Evolutionary conservation across 2,329 filamentous ascomycete genomes (phyloP), one percentile per base, ranked within the genome.

Genomic region (Ophiocordyceps australis): DNA sequence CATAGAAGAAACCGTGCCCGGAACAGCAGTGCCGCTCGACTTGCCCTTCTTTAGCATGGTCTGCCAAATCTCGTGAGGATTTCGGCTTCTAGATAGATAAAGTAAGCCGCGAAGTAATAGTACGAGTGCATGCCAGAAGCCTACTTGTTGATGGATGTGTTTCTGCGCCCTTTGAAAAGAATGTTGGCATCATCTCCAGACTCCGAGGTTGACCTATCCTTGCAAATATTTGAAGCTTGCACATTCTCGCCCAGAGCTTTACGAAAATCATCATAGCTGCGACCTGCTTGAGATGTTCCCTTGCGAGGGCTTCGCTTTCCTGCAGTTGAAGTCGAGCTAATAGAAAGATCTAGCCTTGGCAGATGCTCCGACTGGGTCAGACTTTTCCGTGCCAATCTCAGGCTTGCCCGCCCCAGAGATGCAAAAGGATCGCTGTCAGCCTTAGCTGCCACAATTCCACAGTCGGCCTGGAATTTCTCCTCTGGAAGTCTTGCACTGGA

Each of bases 31-130:
- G 23, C 49, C 56, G 30, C 57, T 64, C 9, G 60, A 47, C 19
- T 59, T 53, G n/a, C 57, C 57, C 35, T 58, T 63, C 42, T 59
- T 64, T 36, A 63, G 39, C 47, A 66, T 53, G 11, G 45, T 52
- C 32, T 59, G 55, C 60, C 56, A 58, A 17, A 66, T 50, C 15
- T 59, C 53, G 25, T 52, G 51, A 25, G 47, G 38, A 15, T 48
- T 46, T 35, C 50, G 61, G 25, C 43, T 49, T 29, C 50, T 59
- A 27, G 8, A 21, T n/a, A n/a, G n/a, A n/a, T n/a, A n/a, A n/a
- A n/a, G n/a, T n/a, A n/a, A n/a, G n/a, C n/a, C n/a, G n/a, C n/a
- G n/a, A n/a, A n/a, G n/a, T n/a, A n/a, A n/a, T n/a, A n/a, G n/a
- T n/a, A n/a, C n/a, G n/a, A n/a, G n/a, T n/a, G n/a, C n/a, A n/a